A percentile compares a stretch with the other conserved stretches of the same genome.
These are phyloP conservation scores for Exophiala viscosa DNA, from an alignment of 2,329 filamentous ascomycete species.

Conservation along the genomic window DNA sequence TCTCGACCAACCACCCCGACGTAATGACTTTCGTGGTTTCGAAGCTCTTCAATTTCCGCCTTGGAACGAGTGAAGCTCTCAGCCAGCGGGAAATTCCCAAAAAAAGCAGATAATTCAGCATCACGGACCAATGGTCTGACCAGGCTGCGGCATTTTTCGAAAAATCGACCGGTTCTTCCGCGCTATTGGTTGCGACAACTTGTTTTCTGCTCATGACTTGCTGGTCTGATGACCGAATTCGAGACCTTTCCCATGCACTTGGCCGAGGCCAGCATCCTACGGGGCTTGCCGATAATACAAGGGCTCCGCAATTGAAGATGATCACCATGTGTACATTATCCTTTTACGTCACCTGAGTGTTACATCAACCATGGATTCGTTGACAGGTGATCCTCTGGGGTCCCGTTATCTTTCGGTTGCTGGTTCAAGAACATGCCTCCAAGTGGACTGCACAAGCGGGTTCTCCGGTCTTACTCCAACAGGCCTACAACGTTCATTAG, in stretches of 20 bases:
- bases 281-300: constrained; percentile 17
- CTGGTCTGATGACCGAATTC: not conserved
- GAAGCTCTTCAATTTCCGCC: constrained; percentile 2
- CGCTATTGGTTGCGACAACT: constrained; percentile 14
- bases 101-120: constrained; percentile 8
- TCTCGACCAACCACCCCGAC: constrained; percentile 10
- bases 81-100: constrained; percentile 4
- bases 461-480: constrained; percentile 10
- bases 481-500: constrained; percentile 12
- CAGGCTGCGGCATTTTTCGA: constrained; percentile 9
- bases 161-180: constrained; percentile 7
- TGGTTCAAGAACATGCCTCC: constrained; percentile 4
- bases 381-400: constrained; percentile 2
- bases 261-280: constrained; percentile 11
- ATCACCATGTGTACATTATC: constrained; percentile 12
- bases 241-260: not conserved
- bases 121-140: constrained; percentile 13
- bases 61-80: not conserved
- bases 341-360: constrained; percentile 23
- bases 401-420: constrained; percentile 21
- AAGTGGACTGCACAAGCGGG: not conserved
- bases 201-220: not conserved
- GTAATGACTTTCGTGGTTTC: constrained; percentile 6
- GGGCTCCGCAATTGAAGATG: constrained; percentile 11
- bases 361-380: constrained; percentile 1